Percentiles rank a stretch among this genome's conserved stretches.
These are phyloP conservation scores for Ceratobasidium sp. DNA, from an alignment of 1,284 basidiomycete species.

Conservation along the genomic window DNA sequence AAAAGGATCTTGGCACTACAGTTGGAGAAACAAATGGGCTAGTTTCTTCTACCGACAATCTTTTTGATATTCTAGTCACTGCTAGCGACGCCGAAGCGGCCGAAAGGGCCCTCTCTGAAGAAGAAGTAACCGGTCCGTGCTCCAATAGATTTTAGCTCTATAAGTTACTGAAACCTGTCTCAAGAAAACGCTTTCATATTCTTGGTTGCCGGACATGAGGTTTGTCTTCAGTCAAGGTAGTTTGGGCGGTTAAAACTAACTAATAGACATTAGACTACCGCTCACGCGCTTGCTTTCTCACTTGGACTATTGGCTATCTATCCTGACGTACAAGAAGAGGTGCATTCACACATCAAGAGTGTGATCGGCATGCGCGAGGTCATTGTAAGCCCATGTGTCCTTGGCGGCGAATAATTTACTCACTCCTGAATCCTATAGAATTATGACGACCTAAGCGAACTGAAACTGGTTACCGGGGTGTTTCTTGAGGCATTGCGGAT, in stretches of 20 bases:
- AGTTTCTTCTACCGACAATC: constrained; percentile 12
- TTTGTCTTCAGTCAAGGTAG: background rate
- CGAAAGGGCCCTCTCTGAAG: constrained; percentile 6
- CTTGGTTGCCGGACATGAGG: constrained; percentile 46
- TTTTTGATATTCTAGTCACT: constrained; percentile 6
- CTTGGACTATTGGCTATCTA: constrained; percentile 36
- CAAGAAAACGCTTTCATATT: constrained; percentile 30
- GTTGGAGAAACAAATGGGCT: background rate
- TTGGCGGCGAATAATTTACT: background rate
- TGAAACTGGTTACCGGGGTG: constrained; percentile 14
- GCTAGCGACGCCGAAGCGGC: background rate
- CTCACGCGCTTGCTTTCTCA: constrained; percentile 34
- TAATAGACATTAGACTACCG: constrained; percentile 26
- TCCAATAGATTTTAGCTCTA: background rate
- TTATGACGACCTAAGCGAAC: constrained; percentile 22
- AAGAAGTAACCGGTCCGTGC: constrained; percentile 15
- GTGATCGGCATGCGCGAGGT: constrained; percentile 7
- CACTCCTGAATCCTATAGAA: background rate
- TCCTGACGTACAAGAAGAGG: constrained; percentile 26
- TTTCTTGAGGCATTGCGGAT: constrained; percentile 40
- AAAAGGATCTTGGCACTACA: background rate
- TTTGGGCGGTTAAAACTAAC: background rate
- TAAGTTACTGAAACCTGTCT: background rate
- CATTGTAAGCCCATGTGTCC: background rate
- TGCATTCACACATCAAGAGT: constrained; percentile 21